Evolutionary conservation across 495 filamentous ascomycete genomes (phyloP).

Genomic region (Aspergillus haitiensis): DNA sequence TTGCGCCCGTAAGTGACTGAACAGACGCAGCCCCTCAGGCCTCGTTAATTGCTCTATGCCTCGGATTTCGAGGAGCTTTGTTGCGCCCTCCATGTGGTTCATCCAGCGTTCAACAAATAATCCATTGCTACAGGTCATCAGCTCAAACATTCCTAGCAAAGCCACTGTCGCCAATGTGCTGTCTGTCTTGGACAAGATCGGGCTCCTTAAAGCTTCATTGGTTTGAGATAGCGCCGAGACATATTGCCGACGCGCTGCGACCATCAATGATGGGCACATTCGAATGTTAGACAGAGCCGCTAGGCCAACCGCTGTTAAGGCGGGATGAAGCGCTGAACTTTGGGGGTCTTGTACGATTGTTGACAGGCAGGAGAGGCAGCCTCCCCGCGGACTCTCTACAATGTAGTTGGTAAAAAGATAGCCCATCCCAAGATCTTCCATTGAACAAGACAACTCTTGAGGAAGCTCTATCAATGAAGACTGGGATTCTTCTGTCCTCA

Average conservation of each 20-base stretch:
- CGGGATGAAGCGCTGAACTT: slow-evolving; percentile 16
- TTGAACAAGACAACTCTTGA: too few species aligned
- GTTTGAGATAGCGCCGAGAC: slow-evolving; percentile 20
- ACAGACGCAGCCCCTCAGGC: too few species aligned
- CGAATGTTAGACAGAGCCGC: slow-evolving; percentile 24
- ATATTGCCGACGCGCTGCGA: slow-evolving; percentile 20
- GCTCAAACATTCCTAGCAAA: slow-evolving; percentile 23
- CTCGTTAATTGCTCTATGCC: slow-evolving; percentile 15
- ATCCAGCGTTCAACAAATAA: slow-evolving; percentile 23
- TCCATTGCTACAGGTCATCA: slow-evolving; percentile 19
- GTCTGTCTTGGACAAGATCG: slow-evolving; percentile 16
- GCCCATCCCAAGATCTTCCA: too few species aligned
- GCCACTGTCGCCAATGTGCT: slow-evolving; percentile 20
- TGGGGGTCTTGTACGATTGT: slow-evolving; percentile 7
- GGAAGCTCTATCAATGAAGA: too few species aligned
- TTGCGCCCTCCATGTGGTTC: slow-evolving; percentile 23
- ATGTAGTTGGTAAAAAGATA: too few species aligned
- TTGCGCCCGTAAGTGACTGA: too few species aligned
- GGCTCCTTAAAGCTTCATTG: slow-evolving; percentile 14
- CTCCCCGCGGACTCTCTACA: neutral
- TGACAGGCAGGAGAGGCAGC: slow-evolving; percentile 16
- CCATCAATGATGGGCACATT: slow-evolving; percentile 20
- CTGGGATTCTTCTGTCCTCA: too few species aligned
- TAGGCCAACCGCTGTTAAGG: slow-evolving; percentile 20
- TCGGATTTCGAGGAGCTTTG: slow-evolving; percentile 19